A percentile compares a stretch with the other conserved stretches of the same genome.
phyloP scores from a whole-genome alignment of 495 filamentous ascomycete genomes.

The Podospora pseudoanserina region DNA sequence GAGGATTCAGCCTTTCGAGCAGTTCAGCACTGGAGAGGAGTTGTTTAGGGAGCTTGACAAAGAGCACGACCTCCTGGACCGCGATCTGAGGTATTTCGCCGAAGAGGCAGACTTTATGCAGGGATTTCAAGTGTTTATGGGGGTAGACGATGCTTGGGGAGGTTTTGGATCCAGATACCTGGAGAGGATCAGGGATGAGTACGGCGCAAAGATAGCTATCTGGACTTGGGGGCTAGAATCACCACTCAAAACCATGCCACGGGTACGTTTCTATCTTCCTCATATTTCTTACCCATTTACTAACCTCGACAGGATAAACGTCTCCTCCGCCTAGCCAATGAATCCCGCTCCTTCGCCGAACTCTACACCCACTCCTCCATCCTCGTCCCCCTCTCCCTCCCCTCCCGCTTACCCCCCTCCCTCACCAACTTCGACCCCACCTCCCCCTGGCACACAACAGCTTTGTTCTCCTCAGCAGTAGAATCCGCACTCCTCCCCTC shows the following conservation, averaged over 20 bases:
- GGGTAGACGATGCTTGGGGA: slow-evolving; percentile 88
- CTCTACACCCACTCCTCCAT: slow-evolving; percentile 68
- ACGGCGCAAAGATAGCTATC: slow-evolving; percentile 69
- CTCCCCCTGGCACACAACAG: slow-evolving; percentile 79
- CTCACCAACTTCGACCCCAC: slow-evolving; percentile 55
- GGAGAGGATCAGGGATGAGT: slow-evolving; percentile 82
- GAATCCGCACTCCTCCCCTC: slow-evolving; percentile 79
- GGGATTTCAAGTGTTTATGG: slow-evolving; percentile 75
- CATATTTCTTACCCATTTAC: slow-evolving; percentile 33
- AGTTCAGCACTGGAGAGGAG: slow-evolving; percentile 74
- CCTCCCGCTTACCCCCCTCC: slow-evolving; percentile 56
- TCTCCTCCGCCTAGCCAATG: slow-evolving; percentile 56
- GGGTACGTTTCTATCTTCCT: no score
- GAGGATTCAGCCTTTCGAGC: slow-evolving; percentile 74
- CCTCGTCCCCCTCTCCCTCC: slow-evolving; percentile 71
- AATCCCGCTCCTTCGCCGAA: slow-evolving; percentile 62
- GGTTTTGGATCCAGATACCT: slow-evolving; percentile 79
- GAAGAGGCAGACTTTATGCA: slow-evolving; percentile 95
- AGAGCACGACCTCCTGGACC: slow-evolving; percentile 82
- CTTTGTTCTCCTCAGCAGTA: slow-evolving; percentile 69
- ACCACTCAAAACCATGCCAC: no score
- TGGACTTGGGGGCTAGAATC: slow-evolving; percentile 79
- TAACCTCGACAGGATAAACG: slow-evolving; percentile 42
- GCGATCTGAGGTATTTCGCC: slow-evolving; percentile 78
- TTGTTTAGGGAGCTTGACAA: slow-evolving; percentile 77